Base-by-base conservation (phyloP, 768 basidiomycete genomes). In the Coprinellus micaceus region DNA sequence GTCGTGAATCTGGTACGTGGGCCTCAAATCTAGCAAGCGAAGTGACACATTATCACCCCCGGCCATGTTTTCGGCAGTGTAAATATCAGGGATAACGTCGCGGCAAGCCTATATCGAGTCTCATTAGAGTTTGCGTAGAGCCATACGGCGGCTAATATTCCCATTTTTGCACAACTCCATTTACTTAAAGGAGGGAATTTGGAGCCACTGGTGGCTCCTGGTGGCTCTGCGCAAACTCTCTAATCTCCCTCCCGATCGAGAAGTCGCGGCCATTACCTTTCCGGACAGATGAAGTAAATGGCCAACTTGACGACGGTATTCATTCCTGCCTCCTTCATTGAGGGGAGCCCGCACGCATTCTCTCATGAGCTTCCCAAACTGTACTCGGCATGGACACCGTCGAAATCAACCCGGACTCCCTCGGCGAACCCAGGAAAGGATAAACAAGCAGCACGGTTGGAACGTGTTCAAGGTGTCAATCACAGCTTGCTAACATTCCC, bases 281-380 rank as follows among this genome's bases (percentile, higher is more conserved):
- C 21, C 49, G 73, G 78, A 76, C 17, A 33, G 33, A 78, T 80
- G 73, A 79, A 79, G 55, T 73, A 82, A 52, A 77, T 85, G 28
- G 75, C 82, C 0, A 83, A 83, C 57, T 66, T 86, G 1, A 82
- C 83, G 0, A 85, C 84, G 81, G 63, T 83, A 17, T 86, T 85
- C 64, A 68, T 85, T 9, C 84, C 84, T 0, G 77, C 81, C 2
- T 76, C 77, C 13, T 80, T 85, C 46, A 67, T 72, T 29, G 75
- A 75, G 7, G 76, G 77, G 61, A 51, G 71, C 26, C 22, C 44
- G 26, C 50, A 26, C 26, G 17, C 22, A 28, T 13, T n/a, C n/a
- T n/a, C n/a, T n/a, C n/a, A n/a, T n/a, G n/a, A n/a, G n/a, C n/a
- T n/a, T n/a, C n/a, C 1, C 37, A 79, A 79, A 68, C 71, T 36